A percentile compares a stretch with the other conserved stretches of the same genome.
Evolutionary conservation across 1,139 yeast species (phyloP).

Genomic region (Yamadazyma dushanensis): DNA sequence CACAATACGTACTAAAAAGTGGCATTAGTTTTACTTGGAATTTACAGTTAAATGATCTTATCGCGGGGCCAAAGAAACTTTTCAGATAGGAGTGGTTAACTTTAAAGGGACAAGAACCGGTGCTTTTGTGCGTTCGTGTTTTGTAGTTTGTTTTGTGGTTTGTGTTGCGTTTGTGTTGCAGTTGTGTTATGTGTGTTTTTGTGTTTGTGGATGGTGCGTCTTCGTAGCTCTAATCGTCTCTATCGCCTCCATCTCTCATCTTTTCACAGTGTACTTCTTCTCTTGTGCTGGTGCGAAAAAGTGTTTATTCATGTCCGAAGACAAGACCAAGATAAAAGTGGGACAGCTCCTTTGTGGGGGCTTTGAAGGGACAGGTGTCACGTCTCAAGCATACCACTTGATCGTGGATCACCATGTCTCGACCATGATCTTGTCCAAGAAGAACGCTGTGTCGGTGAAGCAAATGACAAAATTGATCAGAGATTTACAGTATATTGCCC

Average conservation of each 20-base stretch:
- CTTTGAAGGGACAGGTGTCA: slow-evolving; percentile 57
- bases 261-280: too few relatives aligned
- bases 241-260: too few relatives aligned
- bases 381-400: slow-evolving; percentile 55
- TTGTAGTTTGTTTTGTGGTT: too few relatives aligned
- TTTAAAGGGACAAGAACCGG: neutral
- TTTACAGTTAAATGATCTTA: slow-evolving; percentile 1
- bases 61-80: slow-evolving; percentile 2
- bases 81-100: neutral
- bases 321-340: slow-evolving; percentile 19
- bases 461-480: slow-evolving; percentile 52
- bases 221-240: neutral
- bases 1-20: slow-evolving; percentile 12
- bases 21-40: slow-evolving; percentile 9
- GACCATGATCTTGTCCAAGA: slow-evolving; percentile 56
- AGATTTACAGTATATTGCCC: slow-evolving; percentile 59
- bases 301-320: neutral
- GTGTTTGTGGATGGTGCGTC: too few relatives aligned
- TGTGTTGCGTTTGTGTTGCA: too few relatives aligned
- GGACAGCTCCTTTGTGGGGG: slow-evolving; percentile 68
- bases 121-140: too few relatives aligned
- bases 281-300: too few relatives aligned
- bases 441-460: slow-evolving; percentile 52
- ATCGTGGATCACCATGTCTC: slow-evolving; percentile 56
- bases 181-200: too few relatives aligned